Percentiles rank a stretch among this genome's conserved stretches.
phyloP scores from a whole-genome alignment of 2,329 filamentous ascomycete genomes.

The Fusarium penzigii region DNA sequence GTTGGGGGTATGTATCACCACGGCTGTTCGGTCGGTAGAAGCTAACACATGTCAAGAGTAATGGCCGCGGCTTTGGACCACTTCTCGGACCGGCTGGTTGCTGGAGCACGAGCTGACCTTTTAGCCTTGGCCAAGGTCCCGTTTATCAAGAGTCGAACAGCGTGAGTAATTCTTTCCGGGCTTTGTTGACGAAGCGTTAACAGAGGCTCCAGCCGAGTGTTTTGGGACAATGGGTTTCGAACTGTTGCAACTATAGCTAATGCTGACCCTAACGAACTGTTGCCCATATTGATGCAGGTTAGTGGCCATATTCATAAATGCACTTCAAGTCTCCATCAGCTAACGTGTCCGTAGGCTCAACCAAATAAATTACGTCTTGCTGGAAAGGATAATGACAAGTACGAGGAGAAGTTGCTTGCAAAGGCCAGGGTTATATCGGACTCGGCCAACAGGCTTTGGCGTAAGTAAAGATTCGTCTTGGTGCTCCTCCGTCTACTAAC shows the following conservation, averaged over 20 bases:
- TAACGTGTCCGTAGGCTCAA: slow-evolving; percentile 53
- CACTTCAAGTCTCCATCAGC: neutral
- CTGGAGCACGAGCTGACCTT: slow-evolving; percentile 70
- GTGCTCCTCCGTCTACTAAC: slow-evolving; percentile 9
- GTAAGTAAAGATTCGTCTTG: slow-evolving; percentile 40
- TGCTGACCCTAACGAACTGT: slow-evolving; percentile 65
- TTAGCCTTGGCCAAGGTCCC: slow-evolving; percentile 71
- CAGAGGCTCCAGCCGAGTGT: slow-evolving; percentile 46
- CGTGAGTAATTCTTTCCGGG: slow-evolving; percentile 42
- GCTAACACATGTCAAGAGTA: slow-evolving; percentile 46
- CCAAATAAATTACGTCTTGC: slow-evolving; percentile 63
- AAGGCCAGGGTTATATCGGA: slow-evolving; percentile 70
- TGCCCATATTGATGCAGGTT: slow-evolving; percentile 73
- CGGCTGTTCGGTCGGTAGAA: neutral
- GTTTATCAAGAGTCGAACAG: slow-evolving; percentile 76
- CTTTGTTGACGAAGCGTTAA: slow-evolving; percentile 1
- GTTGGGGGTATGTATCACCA: slow-evolving; percentile 57
- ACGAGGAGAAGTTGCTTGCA: slow-evolving; percentile 61
- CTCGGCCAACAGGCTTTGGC: slow-evolving; percentile 71
- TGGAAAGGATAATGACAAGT: slow-evolving; percentile 56
- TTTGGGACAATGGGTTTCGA: slow-evolving; percentile 76
- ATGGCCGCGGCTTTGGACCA: slow-evolving; percentile 73
- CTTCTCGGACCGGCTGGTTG: slow-evolving; percentile 72
- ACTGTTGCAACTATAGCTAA: slow-evolving; percentile 68
- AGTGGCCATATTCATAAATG: slow-evolving; percentile 15